These are phyloP conservation scores for Aureobasidium sp. DNA, from an alignment of 2,329 filamentous ascomycete genomes.

Conservation along the genomic window DNA sequence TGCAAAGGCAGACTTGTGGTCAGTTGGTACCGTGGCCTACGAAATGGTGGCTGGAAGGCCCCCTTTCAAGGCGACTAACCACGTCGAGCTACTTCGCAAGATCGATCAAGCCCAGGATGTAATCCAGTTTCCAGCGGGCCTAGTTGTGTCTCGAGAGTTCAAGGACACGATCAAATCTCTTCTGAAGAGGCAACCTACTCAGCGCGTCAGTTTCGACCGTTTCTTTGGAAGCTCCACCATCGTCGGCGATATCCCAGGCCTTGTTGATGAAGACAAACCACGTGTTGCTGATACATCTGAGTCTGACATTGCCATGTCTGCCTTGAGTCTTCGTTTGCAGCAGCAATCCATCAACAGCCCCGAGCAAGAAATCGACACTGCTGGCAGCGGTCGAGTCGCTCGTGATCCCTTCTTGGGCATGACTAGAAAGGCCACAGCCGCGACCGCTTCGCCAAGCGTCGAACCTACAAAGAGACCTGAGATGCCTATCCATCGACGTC, in stretches of 20 bases:
- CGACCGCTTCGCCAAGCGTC: neutral
- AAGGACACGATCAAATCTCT: slow-evolving; percentile 74
- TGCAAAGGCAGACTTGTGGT: slow-evolving; percentile 95
- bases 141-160: slow-evolving; percentile 62
- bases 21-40: slow-evolving; percentile 87
- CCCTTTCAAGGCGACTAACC: slow-evolving; percentile 86
- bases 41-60: slow-evolving; percentile 91
- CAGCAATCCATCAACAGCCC: slow-evolving; percentile 26
- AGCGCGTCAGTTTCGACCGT: slow-evolving; percentile 76
- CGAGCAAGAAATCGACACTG: slow-evolving; percentile 13
- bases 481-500: neutral
- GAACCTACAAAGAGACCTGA: neutral
- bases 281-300: slow-evolving; percentile 21
- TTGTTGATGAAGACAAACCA: slow-evolving; percentile 59
- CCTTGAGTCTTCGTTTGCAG: slow-evolving; percentile 27
- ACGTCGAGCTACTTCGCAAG: slow-evolving; percentile 85
- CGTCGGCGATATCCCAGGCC: slow-evolving; percentile 66
- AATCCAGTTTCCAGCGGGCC: slow-evolving; percentile 73
- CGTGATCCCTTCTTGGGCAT: neutral
- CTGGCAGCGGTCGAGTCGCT: slow-evolving; percentile 4
- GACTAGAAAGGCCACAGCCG: neutral
- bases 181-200: slow-evolving; percentile 76
- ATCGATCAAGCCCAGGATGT: slow-evolving; percentile 84
- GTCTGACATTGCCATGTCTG: slow-evolving; percentile 23
- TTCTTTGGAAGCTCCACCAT: slow-evolving; percentile 76